Conservation (phyloP, 768 basidiomycete genomes). For the Lactarius sanguifluus region DNA sequence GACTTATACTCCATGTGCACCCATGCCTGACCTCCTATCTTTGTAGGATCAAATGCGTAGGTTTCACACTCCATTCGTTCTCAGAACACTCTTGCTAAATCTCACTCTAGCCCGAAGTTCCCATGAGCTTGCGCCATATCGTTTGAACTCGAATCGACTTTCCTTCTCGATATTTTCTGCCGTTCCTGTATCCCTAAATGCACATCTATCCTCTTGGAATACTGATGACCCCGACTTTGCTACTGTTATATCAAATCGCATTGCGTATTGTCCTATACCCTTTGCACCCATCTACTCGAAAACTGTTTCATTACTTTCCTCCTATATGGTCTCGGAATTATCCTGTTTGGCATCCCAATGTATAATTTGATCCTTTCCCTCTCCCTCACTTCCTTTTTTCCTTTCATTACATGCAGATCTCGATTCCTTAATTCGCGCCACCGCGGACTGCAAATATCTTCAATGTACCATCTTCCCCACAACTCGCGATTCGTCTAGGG, state of each 20-base stretch:
- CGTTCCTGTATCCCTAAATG: slow-evolving; percentile 83
- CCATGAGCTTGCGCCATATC: slow-evolving; percentile 86
- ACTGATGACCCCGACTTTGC: slow-evolving; percentile 33
- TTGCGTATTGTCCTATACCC: slow-evolving; percentile 66
- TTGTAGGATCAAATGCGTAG: slow-evolving; percentile 70
- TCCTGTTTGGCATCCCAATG: slow-evolving; percentile 54
- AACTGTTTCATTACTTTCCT: slow-evolving; percentile 64
- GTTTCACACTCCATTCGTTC: slow-evolving; percentile 34
- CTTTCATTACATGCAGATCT: slow-evolving; percentile 29
- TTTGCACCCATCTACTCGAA: slow-evolving; percentile 48
- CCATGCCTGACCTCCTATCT: slow-evolving; percentile 14
- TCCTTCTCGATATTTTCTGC: slow-evolving; percentile 38
- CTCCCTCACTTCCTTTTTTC: slow-evolving; percentile 38
- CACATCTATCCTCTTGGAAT: slow-evolving; percentile 39
- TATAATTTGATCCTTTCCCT: slow-evolving; percentile 51
- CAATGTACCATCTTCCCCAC: slow-evolving; percentile 91
- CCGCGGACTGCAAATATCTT: slow-evolving; percentile 48
- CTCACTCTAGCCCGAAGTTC: slow-evolving; percentile 76
- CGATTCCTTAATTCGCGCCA: slow-evolving; percentile 31
- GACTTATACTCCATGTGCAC: background rate
- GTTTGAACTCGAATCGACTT: slow-evolving; percentile 53
- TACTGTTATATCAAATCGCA: slow-evolving; percentile 51
- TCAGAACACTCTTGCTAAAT: slow-evolving; percentile 29
- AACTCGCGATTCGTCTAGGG: slow-evolving; percentile 67
- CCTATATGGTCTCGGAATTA: slow-evolving; percentile 42